Evolutionary conservation across 306 rosid species (phyloP).

Genomic region (Carpinus fangiana): DNA sequence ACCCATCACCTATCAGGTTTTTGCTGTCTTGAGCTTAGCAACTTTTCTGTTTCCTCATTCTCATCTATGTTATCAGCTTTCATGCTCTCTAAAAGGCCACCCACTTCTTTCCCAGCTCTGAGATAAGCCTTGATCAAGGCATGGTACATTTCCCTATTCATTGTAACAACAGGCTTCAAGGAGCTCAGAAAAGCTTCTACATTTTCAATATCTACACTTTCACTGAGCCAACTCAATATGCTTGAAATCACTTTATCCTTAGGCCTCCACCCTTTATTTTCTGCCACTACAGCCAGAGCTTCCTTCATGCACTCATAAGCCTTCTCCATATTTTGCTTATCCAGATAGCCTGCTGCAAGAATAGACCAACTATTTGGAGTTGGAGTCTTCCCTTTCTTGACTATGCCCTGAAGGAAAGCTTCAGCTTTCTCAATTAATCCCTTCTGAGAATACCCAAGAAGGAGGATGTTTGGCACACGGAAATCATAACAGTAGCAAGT

Average conservation of each 20-base stretch:
- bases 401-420: constrained; percentile 35
- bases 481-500: constrained; percentile 56
- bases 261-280: constrained; percentile 66
- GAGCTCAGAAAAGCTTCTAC: constrained; percentile 54
- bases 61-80: constrained; percentile 40
- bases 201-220: constrained; percentile 41
- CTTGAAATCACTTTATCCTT: constrained; percentile 42
- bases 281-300: constrained; percentile 42
- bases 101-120: constrained; percentile 45
- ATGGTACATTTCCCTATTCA: constrained; percentile 52
- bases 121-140: constrained; percentile 43
- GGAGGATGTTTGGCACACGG: constrained; percentile 58
- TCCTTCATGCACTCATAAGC: constrained; percentile 59
- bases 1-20: not conserved
- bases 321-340: constrained; percentile 61
- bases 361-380: constrained; percentile 75
- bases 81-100: constrained; percentile 45
- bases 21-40: constrained; percentile 31
- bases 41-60: constrained; percentile 43
- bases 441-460: constrained; percentile 43
- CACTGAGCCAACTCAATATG: constrained; percentile 49
- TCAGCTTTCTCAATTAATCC: constrained; percentile 57
- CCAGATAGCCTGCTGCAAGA: constrained; percentile 57
- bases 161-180: constrained; percentile 46
- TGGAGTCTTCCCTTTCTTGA: constrained; percentile 56